A percentile compares a stretch with the other conserved stretches of the same genome.
Conservation (phyloP, 441 rosid species). For the Manihot esculenta region DNA sequence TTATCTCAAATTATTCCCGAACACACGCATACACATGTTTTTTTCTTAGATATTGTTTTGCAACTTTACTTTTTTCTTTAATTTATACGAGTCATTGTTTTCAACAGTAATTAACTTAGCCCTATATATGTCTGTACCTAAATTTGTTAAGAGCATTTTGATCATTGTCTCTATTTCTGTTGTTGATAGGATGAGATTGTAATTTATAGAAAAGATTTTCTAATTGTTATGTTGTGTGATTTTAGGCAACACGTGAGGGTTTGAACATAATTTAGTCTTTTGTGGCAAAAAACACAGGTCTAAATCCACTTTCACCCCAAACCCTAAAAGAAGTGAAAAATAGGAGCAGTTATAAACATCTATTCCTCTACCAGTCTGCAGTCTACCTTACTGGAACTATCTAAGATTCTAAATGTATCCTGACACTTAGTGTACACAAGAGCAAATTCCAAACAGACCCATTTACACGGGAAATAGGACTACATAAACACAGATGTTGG, state of each 20-base stretch:
- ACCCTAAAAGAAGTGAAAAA: background rate
- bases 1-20: background rate
- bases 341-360: background rate
- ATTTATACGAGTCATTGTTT: background rate
- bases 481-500: background rate
- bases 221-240: background rate
- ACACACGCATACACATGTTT: background rate
- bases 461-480: background rate
- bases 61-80: background rate
- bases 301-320: background rate
- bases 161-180: background rate
- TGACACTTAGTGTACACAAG: background rate
- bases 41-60: background rate
- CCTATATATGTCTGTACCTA: background rate
- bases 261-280: background rate
- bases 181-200: background rate
- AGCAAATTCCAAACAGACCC: background rate
- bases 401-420: background rate
- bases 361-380: background rate
- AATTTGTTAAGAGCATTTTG: background rate
- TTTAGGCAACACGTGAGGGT: background rate
- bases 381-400: background rate
- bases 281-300: background rate
- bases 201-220: background rate
- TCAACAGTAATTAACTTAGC: too few relatives aligned